These are phyloP conservation scores for Gomphus sp. DNA, from an alignment of 1,284 basidiomycete species.

Conservation along the genomic window DNA sequence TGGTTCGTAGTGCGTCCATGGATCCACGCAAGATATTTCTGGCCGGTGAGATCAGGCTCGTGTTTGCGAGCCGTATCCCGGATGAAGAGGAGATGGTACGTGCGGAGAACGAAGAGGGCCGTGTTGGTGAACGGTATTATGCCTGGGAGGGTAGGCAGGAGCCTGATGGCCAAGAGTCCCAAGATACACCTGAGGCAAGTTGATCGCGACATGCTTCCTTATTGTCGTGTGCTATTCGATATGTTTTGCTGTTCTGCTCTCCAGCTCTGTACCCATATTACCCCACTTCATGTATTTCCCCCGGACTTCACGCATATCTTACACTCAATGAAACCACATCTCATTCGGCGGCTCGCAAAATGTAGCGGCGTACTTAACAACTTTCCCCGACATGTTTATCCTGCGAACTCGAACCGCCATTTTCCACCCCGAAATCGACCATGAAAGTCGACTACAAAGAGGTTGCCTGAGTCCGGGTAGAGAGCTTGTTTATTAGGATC, in stretches of 20 bases:
- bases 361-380: background rate
- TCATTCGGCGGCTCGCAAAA: background rate
- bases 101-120: conserved; percentile 9
- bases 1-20: conserved; percentile 7
- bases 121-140: conserved; percentile 3
- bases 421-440: conserved; percentile 38
- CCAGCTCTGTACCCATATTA: background rate
- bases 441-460: conserved; percentile 53
- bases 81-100: conserved; percentile 11
- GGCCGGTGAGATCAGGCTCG: conserved; percentile 8
- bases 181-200: background rate
- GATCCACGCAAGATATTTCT: conserved; percentile 11
- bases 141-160: conserved; percentile 1
- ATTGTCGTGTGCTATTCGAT: background rate
- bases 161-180: background rate
- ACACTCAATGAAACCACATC: conserved; percentile 1
- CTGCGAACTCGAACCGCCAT: conserved; percentile 30
- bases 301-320: background rate
- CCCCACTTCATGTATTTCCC: background rate
- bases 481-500: conserved; percentile 37
- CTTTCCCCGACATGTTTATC: conserved; percentile 14
- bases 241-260: background rate
- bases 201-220: background rate
- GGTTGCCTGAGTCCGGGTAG: conserved; percentile 55
- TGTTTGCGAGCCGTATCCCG: conserved; percentile 10